phyloP scores from a whole-genome alignment of 768 basidiomycete species.

The Hericium erinaceus region DNA sequence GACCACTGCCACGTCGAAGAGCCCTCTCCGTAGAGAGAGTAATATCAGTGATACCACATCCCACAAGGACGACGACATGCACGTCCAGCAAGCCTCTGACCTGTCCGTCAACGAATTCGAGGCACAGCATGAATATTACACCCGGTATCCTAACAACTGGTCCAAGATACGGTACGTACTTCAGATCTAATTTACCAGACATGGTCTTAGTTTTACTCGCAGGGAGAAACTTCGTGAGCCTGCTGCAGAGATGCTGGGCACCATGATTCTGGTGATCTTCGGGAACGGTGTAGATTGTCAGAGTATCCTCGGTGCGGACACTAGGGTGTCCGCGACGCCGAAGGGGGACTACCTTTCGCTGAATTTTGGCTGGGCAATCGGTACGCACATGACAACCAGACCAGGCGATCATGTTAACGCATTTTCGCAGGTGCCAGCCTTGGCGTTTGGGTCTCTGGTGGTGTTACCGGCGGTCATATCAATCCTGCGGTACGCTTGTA shows the following conservation, averaged over 20 bases:
- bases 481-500: constrained; percentile 22
- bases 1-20: too few relatives aligned
- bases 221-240: constrained; percentile 4
- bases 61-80: neutral
- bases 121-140: neutral
- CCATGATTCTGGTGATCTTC: constrained; percentile 7
- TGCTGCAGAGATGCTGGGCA: constrained; percentile 1
- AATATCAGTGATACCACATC: neutral
- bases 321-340: too few relatives aligned
- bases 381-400: too few relatives aligned
- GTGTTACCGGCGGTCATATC: constrained; percentile 62
- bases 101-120: too few relatives aligned
- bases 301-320: neutral
- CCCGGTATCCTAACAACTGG: constrained; percentile 14
- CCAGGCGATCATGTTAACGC: neutral
- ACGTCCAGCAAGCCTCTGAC: neutral
- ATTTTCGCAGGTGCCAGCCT: neutral
- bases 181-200: too few relatives aligned
- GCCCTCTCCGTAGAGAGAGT: neutral
- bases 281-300: constrained; percentile 7
- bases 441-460: constrained; percentile 34
- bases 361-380: too few relatives aligned
- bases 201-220: neutral
- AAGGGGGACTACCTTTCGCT: too few relatives aligned
- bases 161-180: constrained; percentile 12